phyloP scores from a whole-genome alignment of 1,139 yeast species.

The Diutina scorzettiae region DNA sequence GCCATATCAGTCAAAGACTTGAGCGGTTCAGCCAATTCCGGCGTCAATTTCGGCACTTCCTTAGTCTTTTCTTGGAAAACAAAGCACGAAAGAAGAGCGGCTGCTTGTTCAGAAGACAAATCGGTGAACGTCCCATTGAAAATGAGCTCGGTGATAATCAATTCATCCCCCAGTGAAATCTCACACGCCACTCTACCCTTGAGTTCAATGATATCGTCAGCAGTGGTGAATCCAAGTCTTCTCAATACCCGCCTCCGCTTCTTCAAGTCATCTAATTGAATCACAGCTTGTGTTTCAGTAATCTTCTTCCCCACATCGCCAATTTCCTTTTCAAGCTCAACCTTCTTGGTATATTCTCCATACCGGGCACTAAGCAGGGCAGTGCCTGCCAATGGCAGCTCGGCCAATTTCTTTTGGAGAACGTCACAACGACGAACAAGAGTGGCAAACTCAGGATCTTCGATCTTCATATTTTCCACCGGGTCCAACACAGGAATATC shows the following conservation, averaged over 20 bases:
- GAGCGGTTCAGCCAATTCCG: conserved; percentile 83
- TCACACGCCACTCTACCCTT: conserved; percentile 98
- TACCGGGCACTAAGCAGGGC: conserved; percentile 52
- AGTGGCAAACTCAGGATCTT: conserved; percentile 61
- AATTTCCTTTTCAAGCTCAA: conserved; percentile 48
- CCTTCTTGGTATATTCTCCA: conserved; percentile 52
- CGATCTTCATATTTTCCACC: conserved; percentile 81
- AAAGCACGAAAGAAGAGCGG: conserved; percentile 84
- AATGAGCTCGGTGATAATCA: conserved; percentile 69
- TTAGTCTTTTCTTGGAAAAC: conserved; percentile 95
- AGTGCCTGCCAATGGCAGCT: conserved; percentile 62
- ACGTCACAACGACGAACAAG: conserved; percentile 71
- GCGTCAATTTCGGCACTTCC: conserved; percentile 74
- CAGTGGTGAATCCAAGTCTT: conserved; percentile 69
- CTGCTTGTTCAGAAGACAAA: conserved; percentile 78
- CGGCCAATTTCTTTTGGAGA: conserved; percentile 55
- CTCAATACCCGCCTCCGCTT: conserved; percentile 87
- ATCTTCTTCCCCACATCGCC: conserved; percentile 53
- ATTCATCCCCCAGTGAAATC: conserved; percentile 89
- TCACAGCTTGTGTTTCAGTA: conserved; percentile 75
- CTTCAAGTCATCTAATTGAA: conserved; percentile 87
- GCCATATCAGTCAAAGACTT: conserved; percentile 87
- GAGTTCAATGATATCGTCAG: conserved; percentile 76
- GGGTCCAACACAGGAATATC: conserved; percentile 89
- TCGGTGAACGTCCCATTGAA: conserved; percentile 93